Evolutionary conservation across 129 eudicot genomes (phyloP), one percentile per base, ranked within the genome.

Genomic region (Artemisia tridentata): DNA sequence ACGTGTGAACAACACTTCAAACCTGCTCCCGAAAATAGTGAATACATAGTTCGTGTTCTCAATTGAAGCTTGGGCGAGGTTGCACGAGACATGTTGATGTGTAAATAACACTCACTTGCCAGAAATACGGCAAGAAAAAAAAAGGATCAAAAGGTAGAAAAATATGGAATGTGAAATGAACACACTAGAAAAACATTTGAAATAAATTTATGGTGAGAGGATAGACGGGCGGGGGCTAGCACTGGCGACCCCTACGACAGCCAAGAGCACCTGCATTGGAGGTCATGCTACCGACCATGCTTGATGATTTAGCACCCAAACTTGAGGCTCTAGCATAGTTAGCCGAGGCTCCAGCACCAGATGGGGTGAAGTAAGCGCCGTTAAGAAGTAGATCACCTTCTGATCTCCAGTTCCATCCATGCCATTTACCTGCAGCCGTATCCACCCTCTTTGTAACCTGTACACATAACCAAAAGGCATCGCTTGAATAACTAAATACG

Each of bases 381-480:
- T 23, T 23, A 23, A 23, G 25, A 23, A 23, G 25, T 23, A 23
- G 25, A 2, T 23, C 25, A 1, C 25, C 25, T 23, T 90, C 96
- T 23, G 96, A 90, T 63, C 96, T 90, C 96, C 96, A 90, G 61
- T 90, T 90, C 96, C 96, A 90, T 21, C 91, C 89, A 47, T 84
- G 81, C 96, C 96, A 90, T 54, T 73, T 68, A 18, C 72, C 38
- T 69, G 71, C 65, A 64, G 71, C 76, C 13, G 90, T 83, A 1
- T 84, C 84, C 27, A 84, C 91, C 56, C 96, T 80, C 79, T 90
- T 90, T 34, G 96, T 90, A 58, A 90, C 96, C 96, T 89, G 83
- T 51, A 55, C 3, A 2, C 34, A 64, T 17, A 21, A 41, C 18
- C 15, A 4, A 1, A 31, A 23, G 25, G 25, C 25, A 23, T n/a